Evolutionary conservation across 805 yeast genomes (phyloP).

Genomic region (Yarrowia bubula): DNA sequence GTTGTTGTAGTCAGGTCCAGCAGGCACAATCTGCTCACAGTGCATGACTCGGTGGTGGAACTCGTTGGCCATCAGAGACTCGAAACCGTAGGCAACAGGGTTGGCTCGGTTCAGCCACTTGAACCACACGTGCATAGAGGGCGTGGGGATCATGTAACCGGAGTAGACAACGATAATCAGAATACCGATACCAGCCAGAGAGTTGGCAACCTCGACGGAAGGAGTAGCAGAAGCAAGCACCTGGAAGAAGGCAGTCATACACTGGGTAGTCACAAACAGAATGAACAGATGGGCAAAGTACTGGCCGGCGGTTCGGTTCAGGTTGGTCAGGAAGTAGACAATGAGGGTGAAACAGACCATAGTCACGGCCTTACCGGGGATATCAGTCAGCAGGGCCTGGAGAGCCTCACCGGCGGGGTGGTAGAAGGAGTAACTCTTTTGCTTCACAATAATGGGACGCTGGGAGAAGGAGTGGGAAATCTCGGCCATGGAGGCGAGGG

Average conservation of each 20-base stretch:
- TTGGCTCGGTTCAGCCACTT: constrained; percentile 61
- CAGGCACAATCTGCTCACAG: constrained; percentile 59
- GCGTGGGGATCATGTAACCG: constrained; percentile 60
- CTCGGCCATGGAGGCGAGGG: constrained; percentile 60
- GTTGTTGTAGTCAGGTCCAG: constrained; percentile 53
- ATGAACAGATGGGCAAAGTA: constrained; percentile 54
- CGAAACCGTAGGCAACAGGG: constrained; percentile 59
- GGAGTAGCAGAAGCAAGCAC: constrained; percentile 52
- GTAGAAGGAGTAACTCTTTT: constrained; percentile 67
- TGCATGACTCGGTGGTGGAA: constrained; percentile 55
- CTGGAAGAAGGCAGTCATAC: constrained; percentile 54
- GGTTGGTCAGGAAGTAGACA: constrained; percentile 56
- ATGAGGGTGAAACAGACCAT: constrained; percentile 48
- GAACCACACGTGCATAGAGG: constrained; percentile 68
- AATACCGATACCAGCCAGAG: constrained; percentile 56
- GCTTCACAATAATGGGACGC: constrained; percentile 65
- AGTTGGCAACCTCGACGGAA: constrained; percentile 56
- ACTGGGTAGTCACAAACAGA: constrained; percentile 45
- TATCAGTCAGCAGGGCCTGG: constrained; percentile 56
- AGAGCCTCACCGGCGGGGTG: constrained; percentile 73
- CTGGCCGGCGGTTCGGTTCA: constrained; percentile 50
- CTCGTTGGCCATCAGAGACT: constrained; percentile 63
- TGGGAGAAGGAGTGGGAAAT: constrained; percentile 48
- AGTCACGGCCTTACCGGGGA: constrained; percentile 58
- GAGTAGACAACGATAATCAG: constrained; percentile 56